phyloP scores from a whole-genome alignment of 306 rosid genomes.

The Inga leiocalycina region DNA sequence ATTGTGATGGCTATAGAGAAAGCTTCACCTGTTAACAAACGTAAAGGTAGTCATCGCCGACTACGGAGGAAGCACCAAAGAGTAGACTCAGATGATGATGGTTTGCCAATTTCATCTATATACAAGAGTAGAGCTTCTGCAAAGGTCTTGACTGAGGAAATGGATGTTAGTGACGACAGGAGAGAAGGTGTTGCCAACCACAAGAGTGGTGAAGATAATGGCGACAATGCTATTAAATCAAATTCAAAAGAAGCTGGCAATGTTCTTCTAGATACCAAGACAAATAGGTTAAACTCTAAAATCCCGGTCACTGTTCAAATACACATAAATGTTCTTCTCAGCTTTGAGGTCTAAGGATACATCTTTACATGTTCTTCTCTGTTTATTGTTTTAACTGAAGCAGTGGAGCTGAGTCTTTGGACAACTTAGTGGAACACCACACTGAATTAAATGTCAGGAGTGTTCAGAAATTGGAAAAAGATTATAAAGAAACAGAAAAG shows the following conservation, averaged over 20 bases:
- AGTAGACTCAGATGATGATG: conserved; percentile 59
- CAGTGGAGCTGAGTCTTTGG: conserved; percentile 33
- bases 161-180: conserved; percentile 35
- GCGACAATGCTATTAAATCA: conserved; percentile 28
- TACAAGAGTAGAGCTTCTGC: conserved; percentile 40
- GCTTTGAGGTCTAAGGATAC: background rate
- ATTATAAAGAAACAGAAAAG: conserved; percentile 25
- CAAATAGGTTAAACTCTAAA: conserved; percentile 36
- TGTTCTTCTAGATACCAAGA: conserved; percentile 42
- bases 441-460: conserved; percentile 21
- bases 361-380: conserved; percentile 6
- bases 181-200: conserved; percentile 42
- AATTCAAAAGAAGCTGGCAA: conserved; percentile 32
- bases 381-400: conserved; percentile 29
- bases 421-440: conserved; percentile 27
- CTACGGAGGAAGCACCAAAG: conserved; percentile 60
- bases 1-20: conserved; percentile 46
- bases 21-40: conserved; percentile 37
- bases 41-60: conserved; percentile 41
- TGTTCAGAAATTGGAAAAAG: conserved; percentile 35
- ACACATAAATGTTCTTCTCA: conserved; percentile 11
- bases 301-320: conserved; percentile 10
- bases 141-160: conserved; percentile 38
- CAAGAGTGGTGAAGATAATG: conserved; percentile 42
- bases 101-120: conserved; percentile 52